phyloP scores from a whole-genome alignment of 2,329 filamentous ascomycete species.

The Penicillium sp. region DNA sequence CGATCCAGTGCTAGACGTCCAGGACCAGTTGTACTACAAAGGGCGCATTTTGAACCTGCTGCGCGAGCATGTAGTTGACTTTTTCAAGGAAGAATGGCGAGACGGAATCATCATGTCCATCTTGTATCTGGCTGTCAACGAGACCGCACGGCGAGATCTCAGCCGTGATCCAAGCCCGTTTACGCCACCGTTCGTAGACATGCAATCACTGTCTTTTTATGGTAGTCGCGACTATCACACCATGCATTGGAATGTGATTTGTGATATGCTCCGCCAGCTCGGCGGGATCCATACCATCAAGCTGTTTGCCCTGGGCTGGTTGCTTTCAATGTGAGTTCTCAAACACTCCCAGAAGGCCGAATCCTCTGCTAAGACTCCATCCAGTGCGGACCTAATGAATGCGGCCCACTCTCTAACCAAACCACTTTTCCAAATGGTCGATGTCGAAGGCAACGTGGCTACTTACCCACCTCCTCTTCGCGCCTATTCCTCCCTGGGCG shows the following conservation, averaged over 20 bases:
- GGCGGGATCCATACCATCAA: constrained; percentile 1
- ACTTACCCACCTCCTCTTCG: neutral
- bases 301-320: neutral
- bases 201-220: constrained; percentile 5
- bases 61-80: constrained; percentile 2
- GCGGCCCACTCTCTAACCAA: constrained; percentile 1
- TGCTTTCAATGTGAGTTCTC: constrained; percentile 2
- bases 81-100: constrained; percentile 2
- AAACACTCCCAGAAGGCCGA: neutral
- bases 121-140: constrained; percentile 5
- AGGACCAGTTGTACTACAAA: constrained; percentile 6
- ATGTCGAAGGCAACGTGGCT: neutral
- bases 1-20: neutral
- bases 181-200: neutral
- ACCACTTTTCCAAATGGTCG: constrained; percentile 2
- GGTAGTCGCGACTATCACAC: neutral
- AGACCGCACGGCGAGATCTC: constrained; percentile 1
- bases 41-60: neutral
- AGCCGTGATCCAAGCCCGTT: constrained; percentile 3
- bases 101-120: constrained; percentile 5
- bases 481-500: neutral
- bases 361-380: neutral
- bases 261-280: neutral
- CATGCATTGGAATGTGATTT: constrained; percentile 2
- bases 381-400: constrained; percentile 1